Evolutionary conservation across 768 basidiomycete species (phyloP), one percentile per base, ranked within the genome.

Genomic region (Boletus eberwhitei): DNA sequence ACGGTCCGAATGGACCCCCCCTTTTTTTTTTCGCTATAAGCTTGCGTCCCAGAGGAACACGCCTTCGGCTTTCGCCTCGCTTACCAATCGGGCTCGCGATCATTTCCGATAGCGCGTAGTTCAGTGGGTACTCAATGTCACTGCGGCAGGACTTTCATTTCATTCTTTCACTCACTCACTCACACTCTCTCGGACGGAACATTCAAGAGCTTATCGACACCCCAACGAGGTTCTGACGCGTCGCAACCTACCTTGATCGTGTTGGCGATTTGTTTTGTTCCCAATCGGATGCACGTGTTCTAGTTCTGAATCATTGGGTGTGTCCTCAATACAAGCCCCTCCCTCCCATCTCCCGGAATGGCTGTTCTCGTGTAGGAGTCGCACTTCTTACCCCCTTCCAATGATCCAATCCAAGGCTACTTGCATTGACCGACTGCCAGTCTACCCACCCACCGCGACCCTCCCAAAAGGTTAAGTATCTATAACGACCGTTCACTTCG

Each of bases 181-280:
- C 37, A 19, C 32, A 19, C 32, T 48, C 26, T 46, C 36, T 22
- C 44, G 45, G 52, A 22, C 54, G 56, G 54, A 61, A n/a, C 59
- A 53, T 58, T 50, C 36, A n/a, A 45, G 29, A 32, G 26, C 31
- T 48, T 53, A 53, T 64, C 51, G n/a, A 21, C 48, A 47, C 22
- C 19, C 34, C 24, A 39, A 53, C 38, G 16, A 13, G 38, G 48
- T 42, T 21, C 32, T 19, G 34, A 45, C 19, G 50, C 29, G 6
- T 44, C 46, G n/a, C 32, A 36, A 43, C 34, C 32, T 31, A 41
- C 35, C 52, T 43, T 52, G 22, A 48, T 49, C 49, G 11, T 37
- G 22, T 3, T 8, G 39, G 21, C 17, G 31, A 26, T 21, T 2
- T 9, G 21, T 40, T 40, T 21, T 32, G n/a, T 38, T 49, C 44